Percentiles rank a stretch among this genome's conserved stretches.
Evolutionary conservation across 2,329 filamentous ascomycete genomes (phyloP).

Genomic region (Talaromyces sp.): DNA sequence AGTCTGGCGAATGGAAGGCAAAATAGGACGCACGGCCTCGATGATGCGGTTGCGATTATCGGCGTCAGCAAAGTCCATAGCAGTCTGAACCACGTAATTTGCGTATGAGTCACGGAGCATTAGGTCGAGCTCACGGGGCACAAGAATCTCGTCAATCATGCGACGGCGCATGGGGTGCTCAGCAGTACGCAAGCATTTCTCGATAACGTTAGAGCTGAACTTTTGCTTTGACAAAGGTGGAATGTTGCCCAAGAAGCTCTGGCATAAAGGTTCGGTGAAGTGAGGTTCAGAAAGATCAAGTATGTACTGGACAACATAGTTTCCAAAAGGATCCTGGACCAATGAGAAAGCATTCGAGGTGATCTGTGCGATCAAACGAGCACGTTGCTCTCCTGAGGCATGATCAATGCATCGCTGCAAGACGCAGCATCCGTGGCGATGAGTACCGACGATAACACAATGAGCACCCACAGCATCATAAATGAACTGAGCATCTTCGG

Average conservation of each 20-base stretch:
- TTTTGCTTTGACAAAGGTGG: constrained; percentile 83
- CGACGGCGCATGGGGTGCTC: constrained; percentile 69
- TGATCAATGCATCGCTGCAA: constrained; percentile 98
- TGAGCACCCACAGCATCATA: constrained; percentile 87
- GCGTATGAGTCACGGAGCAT: constrained; percentile 89
- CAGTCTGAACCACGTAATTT: constrained; percentile 98
- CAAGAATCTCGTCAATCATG: constrained; percentile 79
- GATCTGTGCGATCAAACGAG: constrained; percentile 80
- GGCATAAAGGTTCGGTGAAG: constrained; percentile 86
- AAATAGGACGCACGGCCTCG: constrained; percentile 78
- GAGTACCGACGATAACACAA: constrained; percentile 88
- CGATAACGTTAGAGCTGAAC: constrained; percentile 98
- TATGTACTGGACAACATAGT: constrained; percentile 99
- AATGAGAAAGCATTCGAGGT: constrained; percentile 82
- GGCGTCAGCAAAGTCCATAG: constrained; percentile 76
- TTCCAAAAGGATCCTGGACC: constrained; percentile 95
- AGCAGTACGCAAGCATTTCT: constrained; percentile 89
- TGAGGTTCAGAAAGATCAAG: constrained; percentile 82
- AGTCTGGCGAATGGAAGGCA: constrained; percentile 81
- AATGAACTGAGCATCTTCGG: constrained; percentile 88
- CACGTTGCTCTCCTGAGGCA: constrained; percentile 83
- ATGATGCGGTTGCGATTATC: constrained; percentile 72
- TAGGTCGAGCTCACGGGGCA: constrained; percentile 73
- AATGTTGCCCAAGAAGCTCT: constrained; percentile 72
- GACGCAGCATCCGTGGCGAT: constrained; percentile 96